A percentile compares a stretch with the other conserved stretches of the same genome.
Evolutionary conservation across 164 flowering plant species (phyloP).

Genomic region (Magnolia kwangsiensis): DNA sequence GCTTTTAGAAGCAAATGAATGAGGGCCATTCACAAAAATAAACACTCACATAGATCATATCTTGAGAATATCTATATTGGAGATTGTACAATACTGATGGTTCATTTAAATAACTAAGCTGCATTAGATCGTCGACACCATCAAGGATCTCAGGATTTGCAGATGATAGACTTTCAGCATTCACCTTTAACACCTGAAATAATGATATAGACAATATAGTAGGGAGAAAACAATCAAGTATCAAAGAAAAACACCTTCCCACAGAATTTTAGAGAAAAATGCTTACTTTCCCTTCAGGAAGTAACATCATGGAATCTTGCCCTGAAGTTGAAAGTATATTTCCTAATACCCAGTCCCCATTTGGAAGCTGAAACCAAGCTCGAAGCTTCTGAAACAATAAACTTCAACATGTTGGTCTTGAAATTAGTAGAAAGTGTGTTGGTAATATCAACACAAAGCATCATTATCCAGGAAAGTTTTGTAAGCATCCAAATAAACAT

Average conservation of each 20-base stretch:
- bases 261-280: not conserved
- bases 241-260: not conserved
- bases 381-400: conserved; percentile 74
- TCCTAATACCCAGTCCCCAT: conserved; percentile 86
- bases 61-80: conserved; percentile 74
- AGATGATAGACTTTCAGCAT: conserved; percentile 54
- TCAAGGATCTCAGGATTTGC: conserved; percentile 99
- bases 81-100: conserved; percentile 96
- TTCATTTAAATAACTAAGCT: conserved; percentile 93
- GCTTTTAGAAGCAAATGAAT: not conserved
- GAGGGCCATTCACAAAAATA: conserved; percentile 4
- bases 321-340: conserved; percentile 66
- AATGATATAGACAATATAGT: not conserved
- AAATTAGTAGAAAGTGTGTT: conserved; percentile 16
- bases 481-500: conserved; percentile 2
- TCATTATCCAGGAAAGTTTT: not conserved
- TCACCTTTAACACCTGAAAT: conserved; percentile 67
- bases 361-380: conserved; percentile 81
- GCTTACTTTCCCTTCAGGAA: conserved; percentile 82
- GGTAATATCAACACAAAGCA: conserved; percentile 9
- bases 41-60: conserved; percentile 84
- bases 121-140: conserved; percentile 99
- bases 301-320: conserved; percentile 54
- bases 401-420: conserved; percentile 29
- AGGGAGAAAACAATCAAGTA: not conserved